phyloP scores from a whole-genome alignment of 2,329 filamentous ascomycete genomes.

The Arachnopeziza araneosa region DNA sequence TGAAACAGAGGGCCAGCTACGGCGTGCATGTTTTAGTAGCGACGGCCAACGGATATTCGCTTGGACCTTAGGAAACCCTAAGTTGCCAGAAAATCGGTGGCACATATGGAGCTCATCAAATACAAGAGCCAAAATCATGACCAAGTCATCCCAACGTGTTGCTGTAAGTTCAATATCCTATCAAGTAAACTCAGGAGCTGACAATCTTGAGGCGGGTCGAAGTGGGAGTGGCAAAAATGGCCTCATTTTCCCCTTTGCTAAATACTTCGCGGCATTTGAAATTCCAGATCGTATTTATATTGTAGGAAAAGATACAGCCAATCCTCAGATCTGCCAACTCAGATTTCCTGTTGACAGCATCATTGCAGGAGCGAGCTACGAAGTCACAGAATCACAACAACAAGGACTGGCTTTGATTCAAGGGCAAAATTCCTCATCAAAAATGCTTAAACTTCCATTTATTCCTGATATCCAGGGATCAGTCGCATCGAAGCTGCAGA shows the following conservation, averaged over 20 bases:
- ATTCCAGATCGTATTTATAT: constrained; percentile 5
- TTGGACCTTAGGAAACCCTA: background rate
- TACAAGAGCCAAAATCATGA: too few species aligned
- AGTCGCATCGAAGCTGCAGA: too few species aligned
- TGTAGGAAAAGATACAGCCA: background rate
- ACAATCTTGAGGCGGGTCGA: background rate
- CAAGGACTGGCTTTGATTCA: constrained; percentile 1
- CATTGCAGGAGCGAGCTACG: background rate
- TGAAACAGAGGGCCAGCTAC: background rate
- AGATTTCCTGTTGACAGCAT: background rate
- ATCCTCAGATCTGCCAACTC: background rate
- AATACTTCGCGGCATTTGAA: constrained; percentile 6
- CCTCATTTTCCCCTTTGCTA: constrained; percentile 5
- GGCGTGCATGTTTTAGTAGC: background rate
- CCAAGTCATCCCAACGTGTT: too few species aligned
- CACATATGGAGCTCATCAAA: too few species aligned
- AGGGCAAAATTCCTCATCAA: background rate
- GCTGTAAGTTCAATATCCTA: too few species aligned
- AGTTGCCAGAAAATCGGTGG: background rate
- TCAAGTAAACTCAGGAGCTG: background rate
- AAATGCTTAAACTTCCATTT: background rate
- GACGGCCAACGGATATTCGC: constrained; percentile 3
- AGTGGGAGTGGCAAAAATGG: background rate
- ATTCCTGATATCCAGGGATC: too few species aligned
- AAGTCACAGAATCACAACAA: background rate